Percentiles rank a stretch among this genome's conserved stretches.
Conservation (phyloP, 2,329 filamentous ascomycete genomes). For the Biscogniauxia marginata region DNA sequence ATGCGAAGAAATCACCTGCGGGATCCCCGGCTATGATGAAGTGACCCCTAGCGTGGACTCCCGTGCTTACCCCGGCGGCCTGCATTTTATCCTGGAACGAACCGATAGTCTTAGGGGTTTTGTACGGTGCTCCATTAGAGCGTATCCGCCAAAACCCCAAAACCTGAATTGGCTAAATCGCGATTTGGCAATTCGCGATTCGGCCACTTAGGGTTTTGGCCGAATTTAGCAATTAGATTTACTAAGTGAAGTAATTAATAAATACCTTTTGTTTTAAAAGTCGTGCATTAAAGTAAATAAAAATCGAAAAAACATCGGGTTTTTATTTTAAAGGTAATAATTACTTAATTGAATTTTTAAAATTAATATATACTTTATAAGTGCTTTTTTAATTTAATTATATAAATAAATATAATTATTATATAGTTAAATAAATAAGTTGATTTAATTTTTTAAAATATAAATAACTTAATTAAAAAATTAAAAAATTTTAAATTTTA, state of each 20-base stretch:
- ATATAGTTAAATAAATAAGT: neutral
- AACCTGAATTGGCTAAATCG: no score
- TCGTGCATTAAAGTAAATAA: no score
- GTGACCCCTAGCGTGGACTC: slow-evolving; percentile 40
- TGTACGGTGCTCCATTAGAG: no score
- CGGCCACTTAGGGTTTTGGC: no score
- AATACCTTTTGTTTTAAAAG: no score
- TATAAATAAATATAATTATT: neutral
- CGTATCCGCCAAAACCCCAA: no score
- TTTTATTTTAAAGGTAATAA: neutral
- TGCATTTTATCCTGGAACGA: slow-evolving; percentile 38
- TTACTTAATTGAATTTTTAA: neutral
- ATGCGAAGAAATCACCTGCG: slow-evolving; percentile 33
- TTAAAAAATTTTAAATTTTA: neutral
- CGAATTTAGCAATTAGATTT: no score
- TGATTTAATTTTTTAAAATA: neutral
- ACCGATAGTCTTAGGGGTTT: slow-evolving; percentile 29
- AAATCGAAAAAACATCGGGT: no score
- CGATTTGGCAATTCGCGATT: no score
- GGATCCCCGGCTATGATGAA: slow-evolving; percentile 39
- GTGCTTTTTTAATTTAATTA: slow-evolving; percentile 1
- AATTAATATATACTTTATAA: no score
- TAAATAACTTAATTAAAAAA: neutral
- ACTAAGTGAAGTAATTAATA: no score
- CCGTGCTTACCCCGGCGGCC: slow-evolving; percentile 23